phyloP scores from a whole-genome alignment of 2,329 filamentous ascomycete species.

The Cryphonectria parasitica region DNA sequence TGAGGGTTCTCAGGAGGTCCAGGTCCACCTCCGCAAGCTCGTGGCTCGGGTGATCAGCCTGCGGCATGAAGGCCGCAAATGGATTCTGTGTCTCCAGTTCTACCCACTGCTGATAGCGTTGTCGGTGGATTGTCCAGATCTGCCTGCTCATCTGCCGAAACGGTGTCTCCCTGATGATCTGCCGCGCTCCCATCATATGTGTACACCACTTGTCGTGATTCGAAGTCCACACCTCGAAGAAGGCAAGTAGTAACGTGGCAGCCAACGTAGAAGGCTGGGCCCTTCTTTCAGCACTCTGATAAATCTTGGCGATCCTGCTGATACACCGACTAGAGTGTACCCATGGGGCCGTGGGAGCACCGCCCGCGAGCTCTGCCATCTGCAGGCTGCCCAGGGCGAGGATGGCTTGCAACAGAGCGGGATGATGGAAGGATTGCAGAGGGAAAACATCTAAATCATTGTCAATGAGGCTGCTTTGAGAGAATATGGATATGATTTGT shows the following conservation, averaged over 20 bases:
- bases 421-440: constrained; percentile 79
- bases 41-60: constrained; percentile 31
- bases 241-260: constrained; percentile 82
- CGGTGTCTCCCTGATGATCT: constrained; percentile 82
- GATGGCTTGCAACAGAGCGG: constrained; percentile 88
- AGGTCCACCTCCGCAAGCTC: constrained; percentile 48
- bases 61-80: constrained; percentile 34
- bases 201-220: constrained; percentile 97
- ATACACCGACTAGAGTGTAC: constrained; percentile 91
- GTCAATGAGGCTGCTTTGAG: constrained; percentile 33
- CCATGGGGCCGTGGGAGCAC: constrained; percentile 77
- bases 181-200: constrained; percentile 82
- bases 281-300: constrained; percentile 70
- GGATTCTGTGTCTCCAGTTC: constrained; percentile 25
- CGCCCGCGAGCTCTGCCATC: constrained; percentile 78
- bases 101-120: constrained; percentile 34
- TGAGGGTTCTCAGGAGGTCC: constrained; percentile 46
- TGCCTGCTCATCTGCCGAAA: constrained; percentile 73
- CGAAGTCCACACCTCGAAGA: constrained; percentile 92
- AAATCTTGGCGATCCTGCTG: constrained; percentile 74
- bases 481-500: not conserved
- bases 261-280: constrained; percentile 83
- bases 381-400: constrained; percentile 85
- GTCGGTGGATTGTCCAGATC: constrained; percentile 65
- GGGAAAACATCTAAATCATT: constrained; percentile 72